A percentile compares a stretch with the other conserved stretches of the same genome.
Evolutionary conservation across 2,329 filamentous ascomycete species (phyloP).

Genomic region (Penicillium glabrum): DNA sequence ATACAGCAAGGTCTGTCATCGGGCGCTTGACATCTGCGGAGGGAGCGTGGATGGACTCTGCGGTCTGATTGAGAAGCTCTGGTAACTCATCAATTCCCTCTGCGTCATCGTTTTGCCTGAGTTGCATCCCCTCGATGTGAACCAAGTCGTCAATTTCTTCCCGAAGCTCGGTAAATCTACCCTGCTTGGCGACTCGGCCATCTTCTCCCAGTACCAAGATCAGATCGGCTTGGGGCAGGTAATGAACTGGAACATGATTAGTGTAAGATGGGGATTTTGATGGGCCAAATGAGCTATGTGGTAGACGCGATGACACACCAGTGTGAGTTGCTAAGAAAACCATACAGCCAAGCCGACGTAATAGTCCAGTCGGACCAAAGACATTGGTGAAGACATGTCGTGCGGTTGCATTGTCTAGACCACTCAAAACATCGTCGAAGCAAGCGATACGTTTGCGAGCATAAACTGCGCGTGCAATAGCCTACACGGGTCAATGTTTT

Average conservation of each 20-base stretch:
- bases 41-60: not conserved
- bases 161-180: not conserved
- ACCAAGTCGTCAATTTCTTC: not conserved
- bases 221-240: not conserved
- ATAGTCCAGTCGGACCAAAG: conserved; percentile 43
- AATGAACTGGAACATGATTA: not conserved
- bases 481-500: conserved; percentile 9
- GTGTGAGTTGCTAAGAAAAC: conserved; percentile 48
- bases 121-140: not conserved
- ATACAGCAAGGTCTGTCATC: conserved; percentile 16
- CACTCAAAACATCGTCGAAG: conserved; percentile 45
- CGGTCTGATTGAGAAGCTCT: not conserved
- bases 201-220: not conserved
- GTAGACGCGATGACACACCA: not conserved
- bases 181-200: not conserved
- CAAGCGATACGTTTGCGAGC: conserved; percentile 42
- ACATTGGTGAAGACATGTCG: conserved; percentile 39
- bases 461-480: conserved; percentile 45
- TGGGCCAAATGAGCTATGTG: not conserved
- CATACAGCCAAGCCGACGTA: conserved; percentile 39
- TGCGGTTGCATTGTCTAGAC: conserved; percentile 42
- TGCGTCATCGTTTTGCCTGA: not conserved
- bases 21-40: not conserved
- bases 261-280: not conserved
- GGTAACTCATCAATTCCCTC: not conserved